Evolutionary conservation across 2,329 filamentous ascomycete species (phyloP).

Genomic region (Pyricularia grisea): DNA sequence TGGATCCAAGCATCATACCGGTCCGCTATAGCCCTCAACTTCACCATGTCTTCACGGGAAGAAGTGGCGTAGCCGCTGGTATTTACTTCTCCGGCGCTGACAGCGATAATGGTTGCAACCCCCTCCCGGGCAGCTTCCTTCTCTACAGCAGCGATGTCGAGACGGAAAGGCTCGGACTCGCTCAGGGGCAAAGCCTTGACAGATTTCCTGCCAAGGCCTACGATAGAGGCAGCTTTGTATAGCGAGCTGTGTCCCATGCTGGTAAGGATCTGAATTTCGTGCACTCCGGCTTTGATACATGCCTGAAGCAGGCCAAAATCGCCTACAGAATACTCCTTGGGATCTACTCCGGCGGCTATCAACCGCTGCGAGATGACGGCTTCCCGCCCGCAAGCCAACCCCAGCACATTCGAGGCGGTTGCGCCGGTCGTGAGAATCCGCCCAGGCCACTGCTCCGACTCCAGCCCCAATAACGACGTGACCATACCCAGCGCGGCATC

Average conservation of each 20-base stretch:
- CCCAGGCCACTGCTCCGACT: conserved; percentile 48
- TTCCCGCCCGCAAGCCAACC: conserved; percentile 59
- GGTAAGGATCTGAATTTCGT: conserved; percentile 66
- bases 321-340: conserved; percentile 40
- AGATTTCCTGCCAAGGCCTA: conserved; percentile 65
- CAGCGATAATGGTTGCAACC: conserved; percentile 62
- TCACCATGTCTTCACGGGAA: conserved; percentile 46
- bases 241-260: conserved; percentile 79
- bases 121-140: conserved; percentile 37
- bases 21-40: conserved; percentile 61
- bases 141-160: conserved; percentile 61
- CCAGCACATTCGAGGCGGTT: conserved; percentile 75
- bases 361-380: conserved; percentile 37
- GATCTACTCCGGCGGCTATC: conserved; percentile 9
- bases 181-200: conserved; percentile 51
- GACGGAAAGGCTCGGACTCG: conserved; percentile 50
- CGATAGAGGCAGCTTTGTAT: conserved; percentile 70
- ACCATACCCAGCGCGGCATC: conserved; percentile 62
- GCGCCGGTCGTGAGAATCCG: conserved; percentile 49
- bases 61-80: conserved; percentile 69
- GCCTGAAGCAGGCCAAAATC: conserved; percentile 62
- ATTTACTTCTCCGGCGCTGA: conserved; percentile 88
- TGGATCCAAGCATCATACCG: conserved; percentile 76
- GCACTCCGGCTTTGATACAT: conserved; percentile 52
- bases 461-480: conserved; percentile 54